Evolutionary conservation across 176 grass and related monocot species (phyloP).

Genomic region (Bonia amplexicaulis): DNA sequence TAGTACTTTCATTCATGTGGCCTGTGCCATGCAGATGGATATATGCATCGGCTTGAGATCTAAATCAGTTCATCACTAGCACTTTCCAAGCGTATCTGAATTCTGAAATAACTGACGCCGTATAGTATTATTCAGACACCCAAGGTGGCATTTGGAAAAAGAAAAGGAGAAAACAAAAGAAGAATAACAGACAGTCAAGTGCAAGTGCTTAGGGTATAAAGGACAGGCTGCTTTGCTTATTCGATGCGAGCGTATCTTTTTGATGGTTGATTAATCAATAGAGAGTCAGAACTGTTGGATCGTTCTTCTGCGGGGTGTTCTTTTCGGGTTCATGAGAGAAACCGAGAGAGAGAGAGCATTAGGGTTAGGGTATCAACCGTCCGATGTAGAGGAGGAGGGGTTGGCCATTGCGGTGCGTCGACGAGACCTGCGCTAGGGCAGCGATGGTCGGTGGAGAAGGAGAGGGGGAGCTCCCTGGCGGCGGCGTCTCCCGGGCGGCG

Average conservation of each 20-base stretch:
- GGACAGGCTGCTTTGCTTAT: not conserved
- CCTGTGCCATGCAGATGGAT: not conserved
- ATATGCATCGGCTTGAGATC: not conserved
- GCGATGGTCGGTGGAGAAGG: too few species aligned
- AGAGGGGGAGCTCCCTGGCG: too few species aligned
- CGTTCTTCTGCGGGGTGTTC: too few species aligned
- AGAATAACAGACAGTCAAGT: not conserved
- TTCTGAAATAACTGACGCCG: not conserved
- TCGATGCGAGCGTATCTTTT: not conserved
- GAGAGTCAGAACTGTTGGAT: too few species aligned
- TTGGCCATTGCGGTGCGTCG: too few species aligned
- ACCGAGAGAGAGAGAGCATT: too few species aligned
- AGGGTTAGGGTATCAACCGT: too few species aligned
- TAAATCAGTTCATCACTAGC: not conserved
- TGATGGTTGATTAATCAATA: too few species aligned
- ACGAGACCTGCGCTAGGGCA: too few species aligned
- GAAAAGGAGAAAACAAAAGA: not conserved
- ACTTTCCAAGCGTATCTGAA: not conserved
- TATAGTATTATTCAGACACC: not conserved
- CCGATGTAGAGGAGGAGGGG: too few species aligned
- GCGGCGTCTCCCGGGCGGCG: too few species aligned
- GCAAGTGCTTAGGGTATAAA: constrained; percentile 6
- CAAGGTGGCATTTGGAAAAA: not conserved
- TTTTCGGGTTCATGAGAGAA: too few species aligned
- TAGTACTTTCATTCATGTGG: not conserved